Evolutionary conservation across 192 early-diverging fungal genomes (phyloP).

Genomic region (Pilaira anomala): DNA sequence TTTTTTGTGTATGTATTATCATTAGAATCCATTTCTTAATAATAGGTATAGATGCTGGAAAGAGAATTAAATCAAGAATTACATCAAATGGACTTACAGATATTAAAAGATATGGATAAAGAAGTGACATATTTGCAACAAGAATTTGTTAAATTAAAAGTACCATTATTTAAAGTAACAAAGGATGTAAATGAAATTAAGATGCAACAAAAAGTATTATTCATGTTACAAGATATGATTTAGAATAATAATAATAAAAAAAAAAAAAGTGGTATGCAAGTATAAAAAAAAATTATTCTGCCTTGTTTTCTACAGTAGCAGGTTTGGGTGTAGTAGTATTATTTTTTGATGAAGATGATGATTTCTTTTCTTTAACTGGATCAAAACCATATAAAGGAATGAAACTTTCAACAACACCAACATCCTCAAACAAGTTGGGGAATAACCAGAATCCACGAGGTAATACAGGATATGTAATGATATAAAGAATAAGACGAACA

Average conservation of each 20-base stretch:
- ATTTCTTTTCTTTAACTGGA: slow-evolving; percentile 45
- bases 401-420: slow-evolving; percentile 91
- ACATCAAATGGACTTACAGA: slow-evolving; percentile 1
- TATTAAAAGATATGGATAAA: slow-evolving; percentile 18
- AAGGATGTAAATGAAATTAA: slow-evolving; percentile 3
- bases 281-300: neutral
- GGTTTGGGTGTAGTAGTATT: no score
- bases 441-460: slow-evolving; percentile 93
- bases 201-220: slow-evolving; percentile 21
- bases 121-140: slow-evolving; percentile 3
- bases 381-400: slow-evolving; percentile 89
- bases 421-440: slow-evolving; percentile 96
- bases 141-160: slow-evolving; percentile 17
- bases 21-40: no score
- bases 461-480: slow-evolving; percentile 65
- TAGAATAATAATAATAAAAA: slow-evolving; percentile 9
- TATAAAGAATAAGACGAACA: slow-evolving; percentile 81
- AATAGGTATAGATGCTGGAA: neutral
- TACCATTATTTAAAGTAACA: slow-evolving; percentile 23
- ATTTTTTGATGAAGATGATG: no score
- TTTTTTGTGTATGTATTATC: no score
- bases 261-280: neutral
- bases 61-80: slow-evolving; percentile 1
- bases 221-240: slow-evolving; percentile 27
- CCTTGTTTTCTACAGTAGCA: neutral